Evolutionary conservation across 164 flowering plant genomes (phyloP), one percentile per base, ranked within the genome.

Genomic region (Akebia trifoliata): DNA sequence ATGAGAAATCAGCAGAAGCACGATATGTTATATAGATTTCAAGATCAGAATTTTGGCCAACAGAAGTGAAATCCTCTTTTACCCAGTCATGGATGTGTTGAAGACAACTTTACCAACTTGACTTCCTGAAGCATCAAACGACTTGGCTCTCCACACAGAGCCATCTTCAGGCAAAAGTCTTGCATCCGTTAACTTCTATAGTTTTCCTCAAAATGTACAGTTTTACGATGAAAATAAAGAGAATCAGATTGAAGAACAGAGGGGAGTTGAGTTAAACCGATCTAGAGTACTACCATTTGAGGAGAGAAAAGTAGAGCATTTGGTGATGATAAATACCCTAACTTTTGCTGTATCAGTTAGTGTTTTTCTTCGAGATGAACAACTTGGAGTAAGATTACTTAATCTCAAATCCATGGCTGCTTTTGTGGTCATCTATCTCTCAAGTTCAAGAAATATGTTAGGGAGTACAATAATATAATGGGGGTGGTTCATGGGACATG

Each of bases 141-240:
- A 86, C 65, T 88, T 88, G 8, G 96, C 96, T 53, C 35, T 72
- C 96, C 96, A 88, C 6, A 88, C 62, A 15, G 88, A 85, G 39
- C 96, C 96, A 75, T 88, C 96, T 69, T 80, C 88, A 31, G 86
- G 88, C 61, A 84, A 90, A 51, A 88, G 83, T 57, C 96, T 82
- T 30, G 96, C 96, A 76, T 88, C 86, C 10, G 88, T 70, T 29
- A 61, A 35, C 65, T 81, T 86, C 96, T 93, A 88, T 3, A 90
- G 93, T 43, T 81, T 25, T 81, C 86, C 28, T 28, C 77, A 22
- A 32, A 50, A 21, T n/a, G n/a, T n/a, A n/a, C n/a, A n/a, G n/a
- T n/a, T n/a, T n/a, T n/a, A n/a, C n/a, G n/a, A n/a, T n/a, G n/a
- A n/a, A n/a, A n/a, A n/a, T n/a, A n/a, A n/a, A n/a, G n/a, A n/a